Percentiles rank a stretch among this genome's conserved stretches.
Evolutionary conservation across 1,284 basidiomycete species (phyloP).

Genomic region (Omphalotus olearius): DNA sequence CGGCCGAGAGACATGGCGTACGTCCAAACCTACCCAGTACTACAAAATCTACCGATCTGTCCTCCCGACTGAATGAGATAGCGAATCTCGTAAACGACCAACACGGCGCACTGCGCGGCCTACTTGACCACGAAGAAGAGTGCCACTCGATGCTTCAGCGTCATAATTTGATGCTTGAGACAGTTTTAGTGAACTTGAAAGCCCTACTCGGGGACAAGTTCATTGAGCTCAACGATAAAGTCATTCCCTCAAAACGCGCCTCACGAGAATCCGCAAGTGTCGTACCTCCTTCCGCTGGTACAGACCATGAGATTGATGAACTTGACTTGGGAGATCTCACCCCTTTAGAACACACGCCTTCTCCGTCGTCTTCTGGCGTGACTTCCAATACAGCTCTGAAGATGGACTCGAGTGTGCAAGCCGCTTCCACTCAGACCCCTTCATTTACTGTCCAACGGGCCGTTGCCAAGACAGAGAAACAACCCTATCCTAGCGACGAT

Average conservation of each 20-base stretch:
- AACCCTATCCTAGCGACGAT: not conserved
- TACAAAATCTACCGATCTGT: too few species aligned
- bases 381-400: not conserved
- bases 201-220: slow-evolving; percentile 2
- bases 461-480: not conserved
- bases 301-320: slow-evolving; percentile 2
- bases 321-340: slow-evolving; percentile 1
- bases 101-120: too few species aligned
- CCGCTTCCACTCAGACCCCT: too few species aligned
- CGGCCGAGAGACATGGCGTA: too few species aligned
- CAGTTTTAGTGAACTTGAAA: slow-evolving; percentile 5
- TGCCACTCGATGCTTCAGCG: not conserved
- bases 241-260: not conserved
- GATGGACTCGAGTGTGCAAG: not conserved
- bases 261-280: not conserved
- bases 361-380: not conserved
- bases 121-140: not conserved
- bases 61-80: too few species aligned
- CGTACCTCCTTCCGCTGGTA: too few species aligned
- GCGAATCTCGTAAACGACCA: too few species aligned
- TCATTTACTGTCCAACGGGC: not conserved
- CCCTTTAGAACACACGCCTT: not conserved
- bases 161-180: slow-evolving; percentile 1
- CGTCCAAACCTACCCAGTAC: too few species aligned
- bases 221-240: not conserved